These are phyloP conservation scores for Arabidopsis thaliana DNA, from an alignment of 345 rosid genomes.

Conservation along the genomic window TAIR10.1 NC_003074.8:216501-217000, in stretches of 20 bases:
- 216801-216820: no score
- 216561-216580: constrained; percentile 22
- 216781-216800: constrained; percentile 13
- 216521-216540: background rate
- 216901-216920: background rate
- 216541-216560: constrained; percentile 27
- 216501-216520: background rate
- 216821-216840: no score
- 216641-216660: background rate
- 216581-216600: constrained; percentile 26
- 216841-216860: background rate
- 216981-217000: constrained; percentile 65
- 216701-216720: background rate
- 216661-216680: background rate
- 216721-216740: constrained; percentile 16
- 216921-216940: constrained; percentile 11
- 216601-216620: constrained; percentile 46
- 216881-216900: background rate
- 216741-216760: constrained; percentile 40
- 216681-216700: constrained; percentile 29
- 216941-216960: constrained; percentile 46
- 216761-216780: background rate
- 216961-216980: constrained; percentile 51
- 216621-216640: constrained; percentile 32
- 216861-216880: background rate